Base-by-base conservation (phyloP, 306 rosid genomes). In the Begonia masoniana region DNA sequence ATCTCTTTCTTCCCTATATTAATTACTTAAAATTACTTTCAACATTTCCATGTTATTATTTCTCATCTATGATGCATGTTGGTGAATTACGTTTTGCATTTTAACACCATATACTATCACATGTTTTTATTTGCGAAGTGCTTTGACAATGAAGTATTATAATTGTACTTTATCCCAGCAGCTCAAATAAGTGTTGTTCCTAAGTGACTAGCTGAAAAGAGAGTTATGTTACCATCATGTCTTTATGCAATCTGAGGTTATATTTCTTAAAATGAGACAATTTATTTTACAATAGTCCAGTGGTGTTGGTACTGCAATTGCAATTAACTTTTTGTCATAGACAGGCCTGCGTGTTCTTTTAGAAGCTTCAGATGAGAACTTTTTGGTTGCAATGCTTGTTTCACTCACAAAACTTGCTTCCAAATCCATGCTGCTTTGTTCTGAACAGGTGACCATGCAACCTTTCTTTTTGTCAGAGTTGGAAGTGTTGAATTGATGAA, bases 361-460 rank as follows among this genome's bases (percentile, higher is more conserved):
- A 41, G 70, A 73, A 49, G 58, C 79, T 51, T 50, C 76, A 13
- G 78, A 76, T 16, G 88, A 85, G 61, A 81, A 73, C 43, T 59
- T 61, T 62, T 72, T 59, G 68, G 76, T 77, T 17, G 71, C 72
- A 49, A 73, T 83, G 95, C 59, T 85, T 50, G 43, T 78, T 66
- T 83, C 97, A 11, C 78, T 91, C 58, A 63, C 97, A 51, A 81
- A 81, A 62, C 69, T 83, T 50, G 77, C 82, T 65, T 81, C 81
- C 61, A 19, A 55, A 56, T 78, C 73, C 10, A 71, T 75, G 43
- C 55, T 59, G 59, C 79, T 81, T 55, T 52, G 62, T 43, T 68
- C 80, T 61, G 74, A 73, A 59, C 88, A 78, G 81, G 96, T 73
- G 39, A 31, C 39, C 39, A 31, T 31, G 39, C 39, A 5, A 31